Conservation (phyloP, 2,329 filamentous ascomycete genomes). For the Fusarium nanum region DNA sequence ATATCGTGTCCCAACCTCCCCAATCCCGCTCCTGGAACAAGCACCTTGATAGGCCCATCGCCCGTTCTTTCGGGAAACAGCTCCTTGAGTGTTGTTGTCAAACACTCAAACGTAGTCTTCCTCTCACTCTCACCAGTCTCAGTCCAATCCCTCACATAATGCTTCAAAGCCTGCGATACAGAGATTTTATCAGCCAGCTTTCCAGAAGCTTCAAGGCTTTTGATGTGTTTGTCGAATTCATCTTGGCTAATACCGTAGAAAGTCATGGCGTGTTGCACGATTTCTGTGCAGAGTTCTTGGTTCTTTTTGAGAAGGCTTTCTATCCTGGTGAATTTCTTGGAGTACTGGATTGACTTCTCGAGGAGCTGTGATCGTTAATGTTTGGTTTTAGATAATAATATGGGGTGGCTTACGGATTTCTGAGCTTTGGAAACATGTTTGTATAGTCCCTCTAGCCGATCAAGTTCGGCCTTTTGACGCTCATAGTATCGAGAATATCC, state of each 20-base stretch:
- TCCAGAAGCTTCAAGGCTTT: constrained; percentile 52
- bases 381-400: rapidly evolving
- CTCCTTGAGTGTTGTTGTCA: constrained; percentile 49
- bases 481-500: constrained; percentile 53
- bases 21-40: constrained; percentile 65
- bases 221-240: constrained; percentile 59
- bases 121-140: constrained; percentile 60
- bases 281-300: constrained; percentile 58
- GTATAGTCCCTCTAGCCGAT: constrained; percentile 52
- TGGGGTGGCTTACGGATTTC: constrained; percentile 29
- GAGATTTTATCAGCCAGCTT: constrained; percentile 59
- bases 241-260: constrained; percentile 59
- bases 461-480: constrained; percentile 52
- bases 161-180: constrained; percentile 66
- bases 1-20: constrained; percentile 65
- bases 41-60: constrained; percentile 49
- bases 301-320: constrained; percentile 59
- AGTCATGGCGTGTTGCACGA: constrained; percentile 57
- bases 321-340: constrained; percentile 61
- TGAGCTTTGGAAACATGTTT: constrained; percentile 52
- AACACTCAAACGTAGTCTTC: constrained; percentile 55
- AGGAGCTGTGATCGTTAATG: constrained; percentile 54
- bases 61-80: constrained; percentile 48
- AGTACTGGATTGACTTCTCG: constrained; percentile 67
- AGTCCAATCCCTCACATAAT: constrained; percentile 69